A percentile compares a stretch with the other conserved stretches of the same genome.
Evolutionary conservation across 140 eudicot genomes (phyloP).

Genomic region (Anethum foeniculum): DNA sequence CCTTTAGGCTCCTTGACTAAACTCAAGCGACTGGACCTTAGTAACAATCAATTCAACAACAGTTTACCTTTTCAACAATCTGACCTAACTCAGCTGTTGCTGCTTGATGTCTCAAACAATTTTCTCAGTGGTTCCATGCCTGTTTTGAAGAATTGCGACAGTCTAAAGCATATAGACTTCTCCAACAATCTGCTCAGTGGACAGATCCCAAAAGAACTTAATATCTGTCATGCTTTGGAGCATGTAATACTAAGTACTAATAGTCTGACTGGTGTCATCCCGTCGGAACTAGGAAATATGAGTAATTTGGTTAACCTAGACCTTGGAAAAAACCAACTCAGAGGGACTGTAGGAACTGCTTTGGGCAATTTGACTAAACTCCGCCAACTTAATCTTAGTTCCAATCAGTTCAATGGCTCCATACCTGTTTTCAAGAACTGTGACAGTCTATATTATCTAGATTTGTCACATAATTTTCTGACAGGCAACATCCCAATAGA

Average conservation of each 20-base stretch:
- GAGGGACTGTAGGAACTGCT: background rate
- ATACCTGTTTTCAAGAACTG: background rate
- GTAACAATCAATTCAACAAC: background rate
- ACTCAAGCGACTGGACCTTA: background rate
- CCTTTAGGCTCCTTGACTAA: background rate
- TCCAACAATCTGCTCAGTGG: slow-evolving; percentile 1
- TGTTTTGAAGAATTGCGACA: background rate
- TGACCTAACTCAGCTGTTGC: background rate
- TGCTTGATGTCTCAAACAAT: background rate
- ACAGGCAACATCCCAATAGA: background rate
- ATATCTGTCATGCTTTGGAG: background rate
- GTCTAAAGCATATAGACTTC: background rate
- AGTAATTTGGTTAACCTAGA: background rate
- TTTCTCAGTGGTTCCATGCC: background rate
- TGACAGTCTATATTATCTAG: background rate
- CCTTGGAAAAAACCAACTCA: background rate
- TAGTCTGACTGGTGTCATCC: background rate
- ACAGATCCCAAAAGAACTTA: background rate
- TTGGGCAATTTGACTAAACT: background rate
- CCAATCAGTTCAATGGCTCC: background rate
- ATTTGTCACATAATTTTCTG: background rate
- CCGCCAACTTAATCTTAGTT: background rate
- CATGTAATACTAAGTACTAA: background rate
- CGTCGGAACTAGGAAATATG: background rate
- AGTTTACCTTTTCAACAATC: background rate